Percentiles rank a stretch among this genome's conserved stretches.
Evolutionary conservation across 768 basidiomycete genomes (phyloP).

Genomic region (Clitopilus passeckerianus): DNA sequence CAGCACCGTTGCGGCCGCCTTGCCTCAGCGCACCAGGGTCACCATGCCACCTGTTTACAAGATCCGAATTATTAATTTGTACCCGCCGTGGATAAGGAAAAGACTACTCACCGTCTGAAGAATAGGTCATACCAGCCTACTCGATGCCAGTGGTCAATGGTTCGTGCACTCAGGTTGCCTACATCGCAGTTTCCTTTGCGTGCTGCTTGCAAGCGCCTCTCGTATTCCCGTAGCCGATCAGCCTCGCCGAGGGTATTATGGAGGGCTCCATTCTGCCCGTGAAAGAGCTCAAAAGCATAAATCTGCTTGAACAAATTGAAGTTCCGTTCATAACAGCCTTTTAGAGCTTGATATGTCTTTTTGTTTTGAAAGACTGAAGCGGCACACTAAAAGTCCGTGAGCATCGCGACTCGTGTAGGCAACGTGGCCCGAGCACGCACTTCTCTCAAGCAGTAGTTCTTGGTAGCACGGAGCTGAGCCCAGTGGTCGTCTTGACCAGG

Average conservation of each 20-base stretch:
- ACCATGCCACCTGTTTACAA: conserved; percentile 50
- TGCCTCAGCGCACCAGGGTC: conserved; percentile 58
- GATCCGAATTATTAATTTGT: conserved; percentile 2
- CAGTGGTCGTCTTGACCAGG: conserved; percentile 69
- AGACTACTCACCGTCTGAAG: conserved; percentile 48
- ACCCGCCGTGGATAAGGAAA: background rate
- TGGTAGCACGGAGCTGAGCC: conserved; percentile 71
- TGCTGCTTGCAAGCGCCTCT: conserved; percentile 63
- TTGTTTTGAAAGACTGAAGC: conserved; percentile 65
- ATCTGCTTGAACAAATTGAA: conserved; percentile 85
- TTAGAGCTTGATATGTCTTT: conserved; percentile 80
- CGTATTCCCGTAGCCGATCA: conserved; percentile 67
- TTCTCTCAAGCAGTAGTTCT: conserved; percentile 80
- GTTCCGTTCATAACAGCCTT: conserved; percentile 83
- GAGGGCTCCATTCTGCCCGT: conserved; percentile 24
- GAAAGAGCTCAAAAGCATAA: conserved; percentile 60
- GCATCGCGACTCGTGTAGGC: conserved; percentile 4
- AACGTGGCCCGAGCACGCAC: conserved; percentile 23
- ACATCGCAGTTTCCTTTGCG: conserved; percentile 65
- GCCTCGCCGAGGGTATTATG: conserved; percentile 43
- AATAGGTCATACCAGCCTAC: conserved; percentile 76
- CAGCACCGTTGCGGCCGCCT: background rate
- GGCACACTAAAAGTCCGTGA: conserved; percentile 49
- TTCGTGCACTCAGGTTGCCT: conserved; percentile 67
- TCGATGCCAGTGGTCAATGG: conserved; percentile 76